phyloP scores from a whole-genome alignment of 768 basidiomycete genomes.

The Russula lepida region DNA sequence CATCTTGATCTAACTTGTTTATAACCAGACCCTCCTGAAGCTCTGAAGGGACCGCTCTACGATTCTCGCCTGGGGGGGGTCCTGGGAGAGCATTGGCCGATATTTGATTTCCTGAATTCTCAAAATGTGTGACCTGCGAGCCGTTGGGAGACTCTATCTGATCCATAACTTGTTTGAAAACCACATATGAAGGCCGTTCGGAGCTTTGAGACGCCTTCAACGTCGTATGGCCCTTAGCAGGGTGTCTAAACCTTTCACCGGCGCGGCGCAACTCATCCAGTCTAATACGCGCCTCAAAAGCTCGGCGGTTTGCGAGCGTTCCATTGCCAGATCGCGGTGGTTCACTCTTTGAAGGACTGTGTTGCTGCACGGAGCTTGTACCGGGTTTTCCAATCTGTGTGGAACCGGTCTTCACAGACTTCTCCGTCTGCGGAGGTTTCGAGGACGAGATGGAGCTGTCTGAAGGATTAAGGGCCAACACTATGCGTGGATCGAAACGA shows the following conservation, averaged over 20 bases:
- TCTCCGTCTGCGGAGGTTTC: not conserved
- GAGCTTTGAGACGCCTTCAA: not conserved
- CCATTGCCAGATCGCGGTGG: not conserved
- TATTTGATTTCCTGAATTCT: not conserved
- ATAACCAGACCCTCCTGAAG: not conserved
- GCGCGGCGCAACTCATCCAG: conserved; percentile 10
- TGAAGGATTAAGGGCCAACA: not conserved
- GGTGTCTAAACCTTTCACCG: not conserved
- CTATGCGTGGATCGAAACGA: not conserved
- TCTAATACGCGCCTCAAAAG: conserved; percentile 11
- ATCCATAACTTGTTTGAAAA: conserved; percentile 3
- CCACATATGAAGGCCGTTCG: conserved; percentile 1
- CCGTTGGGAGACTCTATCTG: not conserved
- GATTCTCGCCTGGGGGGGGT: not conserved
- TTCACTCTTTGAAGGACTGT: not conserved
- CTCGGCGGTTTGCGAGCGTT: conserved; percentile 10
- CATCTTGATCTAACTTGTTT: not conserved
- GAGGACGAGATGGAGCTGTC: not conserved
- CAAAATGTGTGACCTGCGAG: not conserved
- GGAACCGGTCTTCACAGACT: not conserved
- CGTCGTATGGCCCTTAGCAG: not conserved
- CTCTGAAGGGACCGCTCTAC: not conserved
- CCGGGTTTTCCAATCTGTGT: not conserved
- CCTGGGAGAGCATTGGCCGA: not conserved
- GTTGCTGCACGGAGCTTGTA: not conserved